A percentile compares a stretch with the other conserved stretches of the same genome.
Evolutionary conservation across 2,329 filamentous ascomycete genomes (phyloP).

Genomic region (Orbilia oligospora): DNA sequence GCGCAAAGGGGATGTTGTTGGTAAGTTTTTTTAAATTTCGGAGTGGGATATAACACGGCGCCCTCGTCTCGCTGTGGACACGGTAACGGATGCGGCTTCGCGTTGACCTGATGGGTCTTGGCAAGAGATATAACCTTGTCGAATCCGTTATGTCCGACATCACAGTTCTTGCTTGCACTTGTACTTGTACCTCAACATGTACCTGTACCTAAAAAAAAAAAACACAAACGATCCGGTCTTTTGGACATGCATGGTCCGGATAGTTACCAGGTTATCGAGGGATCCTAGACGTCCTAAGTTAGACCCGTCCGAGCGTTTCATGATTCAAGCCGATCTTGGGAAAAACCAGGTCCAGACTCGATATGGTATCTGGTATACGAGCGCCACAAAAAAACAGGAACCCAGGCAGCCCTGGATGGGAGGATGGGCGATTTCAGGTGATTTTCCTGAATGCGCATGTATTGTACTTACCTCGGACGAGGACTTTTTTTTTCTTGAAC

Average conservation of each 20-base stretch:
- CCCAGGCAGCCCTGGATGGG: not conserved
- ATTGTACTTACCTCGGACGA: not conserved
- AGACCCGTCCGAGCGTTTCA: slow-evolving; percentile 22
- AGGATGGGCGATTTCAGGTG: not conserved
- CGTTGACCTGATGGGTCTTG: slow-evolving; percentile 19
- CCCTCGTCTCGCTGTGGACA: slow-evolving; percentile 27
- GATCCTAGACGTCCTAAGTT: too few species aligned
- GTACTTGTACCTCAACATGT: slow-evolving; percentile 4
- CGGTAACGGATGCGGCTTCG: slow-evolving; percentile 31
- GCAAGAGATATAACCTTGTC: not conserved
- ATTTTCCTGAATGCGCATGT: not conserved
- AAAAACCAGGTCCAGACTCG: slow-evolving; percentile 5
- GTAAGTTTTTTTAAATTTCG: slow-evolving; percentile 11
- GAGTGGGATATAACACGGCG: not conserved
- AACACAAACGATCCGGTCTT: slow-evolving; percentile 1
- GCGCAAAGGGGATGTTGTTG: slow-evolving; percentile 7
- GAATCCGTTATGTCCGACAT: slow-evolving; percentile 10
- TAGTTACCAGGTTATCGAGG: slow-evolving; percentile 7
- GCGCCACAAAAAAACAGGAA: not conserved
- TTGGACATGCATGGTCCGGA: not conserved
- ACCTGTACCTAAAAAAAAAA: not conserved
- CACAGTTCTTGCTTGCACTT: not conserved
- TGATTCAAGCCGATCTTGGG: not conserved
- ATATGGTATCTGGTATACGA: not conserved
- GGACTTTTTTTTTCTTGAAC: too few species aligned